phyloP scores from a whole-genome alignment of 495 filamentous ascomycete genomes.

The Aspergillus leporis region DNA sequence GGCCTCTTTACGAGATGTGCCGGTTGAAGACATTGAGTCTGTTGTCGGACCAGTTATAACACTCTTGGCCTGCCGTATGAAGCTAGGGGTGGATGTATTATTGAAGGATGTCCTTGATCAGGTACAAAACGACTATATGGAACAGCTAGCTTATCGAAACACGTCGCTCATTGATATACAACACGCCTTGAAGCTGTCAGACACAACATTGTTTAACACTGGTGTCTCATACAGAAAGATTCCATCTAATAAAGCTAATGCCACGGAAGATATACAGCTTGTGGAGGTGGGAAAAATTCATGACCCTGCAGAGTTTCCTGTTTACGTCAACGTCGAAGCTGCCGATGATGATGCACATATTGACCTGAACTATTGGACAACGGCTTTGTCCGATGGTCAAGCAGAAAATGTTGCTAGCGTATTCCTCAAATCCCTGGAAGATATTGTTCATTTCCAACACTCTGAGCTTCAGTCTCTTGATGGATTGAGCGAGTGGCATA shows the following conservation, averaged over 20 bases:
- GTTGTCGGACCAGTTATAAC: slow-evolving; percentile 57
- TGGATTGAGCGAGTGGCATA: slow-evolving; percentile 37
- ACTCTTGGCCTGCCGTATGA: slow-evolving; percentile 53
- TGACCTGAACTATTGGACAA: slow-evolving; percentile 60
- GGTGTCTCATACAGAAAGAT: slow-evolving; percentile 48
- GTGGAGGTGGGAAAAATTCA: slow-evolving; percentile 44
- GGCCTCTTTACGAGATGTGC: slow-evolving; percentile 50
- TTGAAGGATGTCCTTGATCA: slow-evolving; percentile 35
- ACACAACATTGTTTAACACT: slow-evolving; percentile 38
- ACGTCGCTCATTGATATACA: slow-evolving; percentile 56
- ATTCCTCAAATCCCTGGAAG: slow-evolving; percentile 46
- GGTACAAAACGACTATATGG: slow-evolving; percentile 53
- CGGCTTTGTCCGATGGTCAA: slow-evolving; percentile 46
- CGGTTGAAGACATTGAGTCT: slow-evolving; percentile 45
- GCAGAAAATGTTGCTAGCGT: slow-evolving; percentile 52
- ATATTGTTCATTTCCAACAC: slow-evolving; percentile 38
- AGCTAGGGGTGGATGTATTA: slow-evolving; percentile 23
- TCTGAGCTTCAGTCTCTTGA: slow-evolving; percentile 38
- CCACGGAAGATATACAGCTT: slow-evolving; percentile 37
- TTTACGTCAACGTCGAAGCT: slow-evolving; percentile 57
- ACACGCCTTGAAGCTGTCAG: slow-evolving; percentile 36
- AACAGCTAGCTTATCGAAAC: slow-evolving; percentile 47
- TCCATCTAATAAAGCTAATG: slow-evolving; percentile 22
- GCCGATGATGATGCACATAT: slow-evolving; percentile 45
- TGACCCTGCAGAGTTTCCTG: slow-evolving; percentile 57